A percentile compares a stretch with the other conserved stretches of the same genome.
Conservation (phyloP, 805 yeast species). For the Myxozyma nipponensis region DNA sequence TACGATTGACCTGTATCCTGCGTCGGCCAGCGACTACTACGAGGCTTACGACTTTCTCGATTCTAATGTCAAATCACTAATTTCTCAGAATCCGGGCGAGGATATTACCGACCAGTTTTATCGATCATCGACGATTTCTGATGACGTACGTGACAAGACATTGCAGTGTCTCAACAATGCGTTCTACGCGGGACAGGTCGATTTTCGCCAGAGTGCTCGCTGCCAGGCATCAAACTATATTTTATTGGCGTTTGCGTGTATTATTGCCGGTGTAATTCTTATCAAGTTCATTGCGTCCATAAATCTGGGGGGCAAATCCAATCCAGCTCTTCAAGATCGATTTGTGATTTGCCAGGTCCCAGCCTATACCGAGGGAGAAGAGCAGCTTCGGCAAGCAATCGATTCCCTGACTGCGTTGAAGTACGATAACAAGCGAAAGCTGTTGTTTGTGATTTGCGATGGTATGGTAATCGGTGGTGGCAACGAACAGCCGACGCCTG, state of each 20-base stretch:
- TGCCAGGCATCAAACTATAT: slow-evolving; percentile 43
- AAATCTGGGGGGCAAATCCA: slow-evolving; percentile 38
- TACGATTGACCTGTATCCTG: slow-evolving; percentile 34
- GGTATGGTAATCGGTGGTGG: slow-evolving; percentile 61
- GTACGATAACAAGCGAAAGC: slow-evolving; percentile 55
- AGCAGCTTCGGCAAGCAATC: slow-evolving; percentile 51
- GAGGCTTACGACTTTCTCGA: slow-evolving; percentile 39
- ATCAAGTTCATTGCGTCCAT: slow-evolving; percentile 41
- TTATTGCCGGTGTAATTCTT: slow-evolving; percentile 40
- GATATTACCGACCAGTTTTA: slow-evolving; percentile 37
- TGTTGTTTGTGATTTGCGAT: slow-evolving; percentile 55
- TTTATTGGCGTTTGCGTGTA: slow-evolving; percentile 39
- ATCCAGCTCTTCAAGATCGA: slow-evolving; percentile 40
- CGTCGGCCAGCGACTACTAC: slow-evolving; percentile 25
- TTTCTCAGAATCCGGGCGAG: slow-evolving; percentile 36
- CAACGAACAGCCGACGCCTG: slow-evolving; percentile 54
- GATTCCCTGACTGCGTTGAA: slow-evolving; percentile 56
- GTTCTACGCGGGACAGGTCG: slow-evolving; percentile 38
- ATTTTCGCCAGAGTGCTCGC: slow-evolving; percentile 40
- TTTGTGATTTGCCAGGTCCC: slow-evolving; percentile 45
- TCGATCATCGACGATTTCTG: slow-evolving; percentile 29
- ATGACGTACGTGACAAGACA: slow-evolving; percentile 30
- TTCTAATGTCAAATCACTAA: slow-evolving; percentile 33
- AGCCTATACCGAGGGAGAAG: slow-evolving; percentile 55
- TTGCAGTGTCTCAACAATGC: slow-evolving; percentile 39